Base-by-base conservation (phyloP, 2,329 filamentous ascomycete genomes). In the Fusarium ambrosium region DNA sequence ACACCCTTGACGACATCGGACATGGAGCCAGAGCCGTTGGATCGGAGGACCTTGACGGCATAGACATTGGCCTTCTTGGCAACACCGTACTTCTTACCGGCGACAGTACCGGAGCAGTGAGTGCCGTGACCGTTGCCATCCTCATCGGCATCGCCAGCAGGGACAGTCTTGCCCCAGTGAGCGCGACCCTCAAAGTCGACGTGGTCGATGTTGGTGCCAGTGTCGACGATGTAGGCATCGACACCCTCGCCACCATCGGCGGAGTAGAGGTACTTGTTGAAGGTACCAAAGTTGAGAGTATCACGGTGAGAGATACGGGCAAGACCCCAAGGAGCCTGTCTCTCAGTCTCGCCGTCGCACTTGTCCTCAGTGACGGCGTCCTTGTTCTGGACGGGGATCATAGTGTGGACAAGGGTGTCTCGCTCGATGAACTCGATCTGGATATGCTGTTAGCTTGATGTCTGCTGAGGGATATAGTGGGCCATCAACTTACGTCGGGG, bases 91-190 rank as follows among this genome's bases (percentile, higher is more conserved):
- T 98, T 98, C 92, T 97, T 97, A 83, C 97, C 97, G 77, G 94
- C 97, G 80, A 99, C 93, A 73, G 97, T 99, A 80, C 97, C 97
- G 75, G 97, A 98, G 92, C 97, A 99, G 90, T 99, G 97, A 81
- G 97, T 99, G 80, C 97, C 97, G 89, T 99, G 97, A 73, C 97
- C 97, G 81, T 99, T 99, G 84, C 97, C 97, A 86, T 99, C 97
- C 79, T 91, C 89, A 82, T 99, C 97, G 61, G 89, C 92, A 82
- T 99, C 95, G 72, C 92, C 92, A 58, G 84, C 78, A 72, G 97
- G 97, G 79, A 99, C 95, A 78, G 97, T 99, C 91, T 97, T 97
- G 83, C 97, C 97, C 97, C 97, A 99, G 80, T 91, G 88, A 79
- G 97, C 97, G 84, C 97, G 95, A 73, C 94, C 97, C 86, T 97